Conservation (phyloP, 225 moss, liverwort and hornwort genomes). For the Bryum argenteum region DNA sequence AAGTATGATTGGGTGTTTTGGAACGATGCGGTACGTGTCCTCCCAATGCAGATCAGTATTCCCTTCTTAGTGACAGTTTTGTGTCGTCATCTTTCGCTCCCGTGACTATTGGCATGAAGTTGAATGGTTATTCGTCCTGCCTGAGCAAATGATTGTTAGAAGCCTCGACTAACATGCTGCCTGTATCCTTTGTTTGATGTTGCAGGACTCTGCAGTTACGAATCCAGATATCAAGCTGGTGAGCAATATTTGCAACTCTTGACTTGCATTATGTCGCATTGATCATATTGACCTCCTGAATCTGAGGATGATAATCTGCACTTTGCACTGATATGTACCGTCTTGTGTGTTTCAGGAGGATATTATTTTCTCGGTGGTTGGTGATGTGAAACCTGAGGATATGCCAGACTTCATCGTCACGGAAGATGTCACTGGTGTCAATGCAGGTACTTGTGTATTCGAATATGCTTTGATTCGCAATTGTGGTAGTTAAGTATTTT, state of each 20-base stretch:
- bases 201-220: conserved; percentile 98
- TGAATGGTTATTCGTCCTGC: background rate
- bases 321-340: conserved; percentile 10
- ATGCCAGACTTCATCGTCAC: conserved; percentile 97
- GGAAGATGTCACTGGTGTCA: conserved; percentile 89
- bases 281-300: background rate
- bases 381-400: conserved; percentile 63
- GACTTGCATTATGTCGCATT: background rate
- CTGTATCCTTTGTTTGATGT: conserved; percentile 1
- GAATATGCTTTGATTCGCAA: background rate
- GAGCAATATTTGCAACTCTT: conserved; percentile 31
- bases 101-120: background rate
- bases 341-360: conserved; percentile 57
- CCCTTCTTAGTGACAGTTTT: background rate
- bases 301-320: background rate
- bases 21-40: conserved; percentile 88
- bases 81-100: background rate
- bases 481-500: background rate
- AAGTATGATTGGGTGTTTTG: conserved; percentile 97
- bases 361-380: conserved; percentile 72
- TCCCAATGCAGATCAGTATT: background rate
- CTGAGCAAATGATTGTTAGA: background rate
- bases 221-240: conserved; percentile 88
- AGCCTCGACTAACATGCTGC: conserved; percentile 1
- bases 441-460: conserved; percentile 60